Evolutionary conservation across 2,329 filamentous ascomycete species (phyloP).

Genomic region (Chrysoporthe puriensis): DNA sequence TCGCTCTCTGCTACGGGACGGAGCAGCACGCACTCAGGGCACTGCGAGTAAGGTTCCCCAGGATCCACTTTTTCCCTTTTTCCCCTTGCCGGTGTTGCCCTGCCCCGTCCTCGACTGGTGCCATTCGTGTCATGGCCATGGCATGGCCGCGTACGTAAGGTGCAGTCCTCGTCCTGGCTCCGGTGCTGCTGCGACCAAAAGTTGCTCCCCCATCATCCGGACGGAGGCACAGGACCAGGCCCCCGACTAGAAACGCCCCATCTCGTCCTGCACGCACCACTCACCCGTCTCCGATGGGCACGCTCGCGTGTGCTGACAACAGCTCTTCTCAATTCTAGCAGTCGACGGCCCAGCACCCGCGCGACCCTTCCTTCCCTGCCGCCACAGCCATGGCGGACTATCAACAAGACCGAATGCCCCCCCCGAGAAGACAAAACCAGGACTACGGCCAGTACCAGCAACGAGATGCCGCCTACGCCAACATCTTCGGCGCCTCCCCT

Average conservation of each 20-base stretch:
- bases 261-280: slow-evolving; percentile 14
- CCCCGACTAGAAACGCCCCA: slow-evolving; percentile 19
- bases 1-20: not conserved
- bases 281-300: slow-evolving; percentile 24
- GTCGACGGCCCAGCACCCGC: slow-evolving; percentile 20
- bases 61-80: slow-evolving; percentile 30
- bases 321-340: slow-evolving; percentile 27
- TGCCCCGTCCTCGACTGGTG: slow-evolving; percentile 7
- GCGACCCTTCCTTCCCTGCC: slow-evolving; percentile 33
- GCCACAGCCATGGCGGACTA: slow-evolving; percentile 61
- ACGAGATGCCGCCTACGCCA: slow-evolving; percentile 92
- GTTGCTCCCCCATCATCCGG: slow-evolving; percentile 19
- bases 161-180: slow-evolving; percentile 19
- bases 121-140: slow-evolving; percentile 23
- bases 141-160: slow-evolving; percentile 28
- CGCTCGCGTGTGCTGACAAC: slow-evolving; percentile 29
- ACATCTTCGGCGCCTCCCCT: slow-evolving; percentile 89
- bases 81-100: slow-evolving; percentile 23
- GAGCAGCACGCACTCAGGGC: slow-evolving; percentile 4
- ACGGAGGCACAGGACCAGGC: not conserved
- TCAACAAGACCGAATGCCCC: slow-evolving; percentile 54
- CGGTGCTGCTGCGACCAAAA: slow-evolving; percentile 25
- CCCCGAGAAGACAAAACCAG: slow-evolving; percentile 40
- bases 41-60: slow-evolving; percentile 27
- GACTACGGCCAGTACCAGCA: slow-evolving; percentile 33